Percentiles rank a stretch among this genome's conserved stretches.
Conservation (phyloP, 371 early-diverging fungal species). For the Apophysomyces sp. region DNA sequence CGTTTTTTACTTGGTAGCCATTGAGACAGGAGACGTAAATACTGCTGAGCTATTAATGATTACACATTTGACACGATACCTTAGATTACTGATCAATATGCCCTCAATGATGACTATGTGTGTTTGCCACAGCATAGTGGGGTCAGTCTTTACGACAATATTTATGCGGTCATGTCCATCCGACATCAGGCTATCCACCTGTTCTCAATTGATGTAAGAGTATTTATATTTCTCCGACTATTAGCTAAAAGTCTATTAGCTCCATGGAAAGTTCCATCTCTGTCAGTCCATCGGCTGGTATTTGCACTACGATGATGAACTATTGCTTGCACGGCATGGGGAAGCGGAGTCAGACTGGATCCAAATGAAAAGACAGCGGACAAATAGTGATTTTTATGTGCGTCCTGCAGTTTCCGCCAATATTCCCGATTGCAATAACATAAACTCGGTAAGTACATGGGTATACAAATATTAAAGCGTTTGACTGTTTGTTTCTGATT, state of each 20-base stretch:
- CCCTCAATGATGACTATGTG: not conserved
- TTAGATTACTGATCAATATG: slow-evolving; percentile 2
- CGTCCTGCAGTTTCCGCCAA: not conserved
- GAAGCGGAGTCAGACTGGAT: not conserved
- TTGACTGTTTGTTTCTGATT: not conserved
- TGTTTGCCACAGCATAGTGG: slow-evolving; percentile 1
- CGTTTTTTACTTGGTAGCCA: slow-evolving; percentile 1
- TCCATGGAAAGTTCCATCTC: not conserved
- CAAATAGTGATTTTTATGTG: not conserved
- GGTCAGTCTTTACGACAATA: slow-evolving; percentile 5
- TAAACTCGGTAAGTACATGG: not conserved
- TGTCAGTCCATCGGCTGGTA: not conserved
- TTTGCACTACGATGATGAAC: not conserved
- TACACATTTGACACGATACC: not conserved
- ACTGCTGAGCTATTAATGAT: not conserved
- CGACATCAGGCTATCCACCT: not conserved
- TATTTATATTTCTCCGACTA: not conserved
- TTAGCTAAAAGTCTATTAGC: not conserved
- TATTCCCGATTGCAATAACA: not conserved
- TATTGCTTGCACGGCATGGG: not conserved
- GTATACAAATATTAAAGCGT: not conserved
- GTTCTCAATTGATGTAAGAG: not conserved
- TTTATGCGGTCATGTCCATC: slow-evolving; percentile 4
- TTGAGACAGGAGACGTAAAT: slow-evolving; percentile 1
- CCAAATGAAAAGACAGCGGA: not conserved